phyloP scores from a whole-genome alignment of 202 grass and related monocot genomes.

The Panicum hallii region DNA sequence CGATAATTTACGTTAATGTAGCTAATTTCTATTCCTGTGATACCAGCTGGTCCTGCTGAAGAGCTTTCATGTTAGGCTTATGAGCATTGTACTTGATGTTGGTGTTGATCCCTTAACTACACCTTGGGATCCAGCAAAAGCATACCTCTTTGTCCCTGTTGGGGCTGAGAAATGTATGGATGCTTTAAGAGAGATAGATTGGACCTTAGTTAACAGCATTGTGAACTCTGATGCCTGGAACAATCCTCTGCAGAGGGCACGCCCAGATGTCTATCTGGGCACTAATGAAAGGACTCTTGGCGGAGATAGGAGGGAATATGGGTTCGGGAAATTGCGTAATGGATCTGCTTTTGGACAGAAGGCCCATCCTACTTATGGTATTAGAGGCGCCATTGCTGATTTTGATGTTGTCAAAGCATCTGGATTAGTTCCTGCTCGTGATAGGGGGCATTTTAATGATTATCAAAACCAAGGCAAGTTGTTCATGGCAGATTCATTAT shows the following conservation, averaged over 20 bases:
- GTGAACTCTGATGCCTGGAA: conserved; percentile 94
- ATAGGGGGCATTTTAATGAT: conserved; percentile 51
- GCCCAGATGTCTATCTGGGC: conserved; percentile 92
- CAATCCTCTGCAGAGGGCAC: conserved; percentile 92
- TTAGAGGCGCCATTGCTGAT: conserved; percentile 91
- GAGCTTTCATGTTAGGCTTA: conserved; percentile 99
- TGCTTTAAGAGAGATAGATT: conserved; percentile 81
- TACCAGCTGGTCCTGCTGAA: conserved; percentile 87
- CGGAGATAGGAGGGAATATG: conserved; percentile 98
- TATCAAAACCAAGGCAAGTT: conserved; percentile 65
- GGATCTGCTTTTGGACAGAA: conserved; percentile 82
- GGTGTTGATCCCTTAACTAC: conserved; percentile 97
- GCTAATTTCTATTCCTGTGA: conserved; percentile 53
- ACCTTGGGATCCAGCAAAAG: conserved; percentile 97
- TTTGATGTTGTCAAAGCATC: conserved; percentile 99
- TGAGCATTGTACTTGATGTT: conserved; percentile 98
- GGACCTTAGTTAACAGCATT: conserved; percentile 80
- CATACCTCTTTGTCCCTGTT: conserved; percentile 94
- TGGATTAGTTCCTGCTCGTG: conserved; percentile 83
- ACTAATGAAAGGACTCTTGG: conserved; percentile 97
- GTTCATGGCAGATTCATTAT: conserved; percentile 85
- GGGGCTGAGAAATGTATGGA: conserved; percentile 62
- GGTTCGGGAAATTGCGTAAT: conserved; percentile 90
- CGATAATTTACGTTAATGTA: conserved; percentile 31
- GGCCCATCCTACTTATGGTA: conserved; percentile 93